Evolutionary conservation across 2,329 filamentous ascomycete species (phyloP).

Genomic region (Aspergillus glaucus): DNA sequence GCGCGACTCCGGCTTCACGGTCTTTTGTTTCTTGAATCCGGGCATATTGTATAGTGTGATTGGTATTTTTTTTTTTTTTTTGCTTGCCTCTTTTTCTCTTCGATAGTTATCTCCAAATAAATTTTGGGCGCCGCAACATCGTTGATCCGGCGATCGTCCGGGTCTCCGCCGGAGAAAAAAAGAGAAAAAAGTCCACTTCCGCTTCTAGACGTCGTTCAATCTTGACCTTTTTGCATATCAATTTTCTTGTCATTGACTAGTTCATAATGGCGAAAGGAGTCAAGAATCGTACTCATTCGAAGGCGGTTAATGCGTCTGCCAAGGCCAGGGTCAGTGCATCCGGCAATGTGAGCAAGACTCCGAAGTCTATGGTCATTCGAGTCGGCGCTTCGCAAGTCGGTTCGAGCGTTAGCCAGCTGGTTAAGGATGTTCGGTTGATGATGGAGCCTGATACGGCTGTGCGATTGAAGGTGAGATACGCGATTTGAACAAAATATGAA

Average conservation of each 20-base stretch:
- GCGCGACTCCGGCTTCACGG: constrained; percentile 21
- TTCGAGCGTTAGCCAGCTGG: constrained; percentile 82
- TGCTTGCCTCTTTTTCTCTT: constrained; percentile 1
- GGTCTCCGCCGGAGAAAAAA: constrained; percentile 23
- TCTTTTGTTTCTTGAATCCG: constrained; percentile 36
- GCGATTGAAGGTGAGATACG: constrained; percentile 59
- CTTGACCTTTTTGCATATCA: constrained; percentile 3
- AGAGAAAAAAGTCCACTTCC: constrained; percentile 25
- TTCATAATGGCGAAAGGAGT: constrained; percentile 67
- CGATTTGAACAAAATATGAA: neutral
- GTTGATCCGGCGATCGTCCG: constrained; percentile 30
- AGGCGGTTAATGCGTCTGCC: constrained; percentile 52
- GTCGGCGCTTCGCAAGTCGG: constrained; percentile 93
- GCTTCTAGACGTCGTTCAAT: constrained; percentile 7
- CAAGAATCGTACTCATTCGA: constrained; percentile 84
- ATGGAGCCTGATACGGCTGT: constrained; percentile 95
- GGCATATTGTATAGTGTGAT: constrained; percentile 26
- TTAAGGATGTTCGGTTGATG: constrained; percentile 81
- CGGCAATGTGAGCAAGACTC: constrained; percentile 55
- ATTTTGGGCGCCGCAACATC: constrained; percentile 29
- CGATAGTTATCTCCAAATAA: constrained; percentile 16
- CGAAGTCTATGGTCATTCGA: constrained; percentile 97
- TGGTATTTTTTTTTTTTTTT: neutral
- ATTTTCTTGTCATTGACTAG: constrained; percentile 4
- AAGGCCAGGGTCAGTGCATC: constrained; percentile 54